Percentiles rank a stretch among this genome's conserved stretches.
phyloP scores from a whole-genome alignment of 192 early-diverging fungal species.

The Podila epicladia region DNA sequence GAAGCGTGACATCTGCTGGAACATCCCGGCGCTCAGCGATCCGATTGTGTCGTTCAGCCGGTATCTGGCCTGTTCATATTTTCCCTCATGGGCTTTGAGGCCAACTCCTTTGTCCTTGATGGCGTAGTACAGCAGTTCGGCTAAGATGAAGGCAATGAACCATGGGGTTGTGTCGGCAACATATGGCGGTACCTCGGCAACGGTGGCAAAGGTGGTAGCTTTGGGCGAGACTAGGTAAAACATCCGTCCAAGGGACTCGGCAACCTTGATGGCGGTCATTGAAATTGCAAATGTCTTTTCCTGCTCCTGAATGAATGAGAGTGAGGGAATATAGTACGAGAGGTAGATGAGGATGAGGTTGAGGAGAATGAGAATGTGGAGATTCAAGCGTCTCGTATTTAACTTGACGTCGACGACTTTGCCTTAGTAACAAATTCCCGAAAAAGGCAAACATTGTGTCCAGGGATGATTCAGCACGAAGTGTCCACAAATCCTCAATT shows the following conservation, averaged over 20 bases:
- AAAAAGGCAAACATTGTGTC: too few relatives aligned
- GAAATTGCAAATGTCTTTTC: background rate
- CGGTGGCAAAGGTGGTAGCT: conserved; percentile 43
- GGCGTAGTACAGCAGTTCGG: conserved; percentile 44
- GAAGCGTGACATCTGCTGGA: conserved; percentile 63
- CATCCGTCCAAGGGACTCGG: conserved; percentile 57
- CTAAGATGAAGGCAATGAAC: conserved; percentile 57
- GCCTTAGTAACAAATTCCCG: too few relatives aligned
- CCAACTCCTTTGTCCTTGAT: conserved; percentile 42
- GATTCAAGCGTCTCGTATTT: background rate
- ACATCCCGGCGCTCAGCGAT: conserved; percentile 58
- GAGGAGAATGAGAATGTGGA: conserved; percentile 5
- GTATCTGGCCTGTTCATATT: conserved; percentile 54
- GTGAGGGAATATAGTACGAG: background rate
- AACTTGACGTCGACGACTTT: background rate
- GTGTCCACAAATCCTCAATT: background rate
- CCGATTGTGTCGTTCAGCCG: conserved; percentile 65
- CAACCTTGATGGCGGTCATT: conserved; percentile 46
- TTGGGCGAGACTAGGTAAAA: conserved; percentile 64
- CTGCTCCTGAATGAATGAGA: background rate
- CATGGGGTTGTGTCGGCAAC: conserved; percentile 61
- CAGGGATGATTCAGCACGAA: background rate
- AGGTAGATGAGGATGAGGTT: background rate
- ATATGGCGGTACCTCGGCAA: conserved; percentile 62
- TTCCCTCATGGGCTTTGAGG: conserved; percentile 37